Conservation (phyloP, 2,329 filamentous ascomycete species). For the Apiospora kogelbergensis region DNA sequence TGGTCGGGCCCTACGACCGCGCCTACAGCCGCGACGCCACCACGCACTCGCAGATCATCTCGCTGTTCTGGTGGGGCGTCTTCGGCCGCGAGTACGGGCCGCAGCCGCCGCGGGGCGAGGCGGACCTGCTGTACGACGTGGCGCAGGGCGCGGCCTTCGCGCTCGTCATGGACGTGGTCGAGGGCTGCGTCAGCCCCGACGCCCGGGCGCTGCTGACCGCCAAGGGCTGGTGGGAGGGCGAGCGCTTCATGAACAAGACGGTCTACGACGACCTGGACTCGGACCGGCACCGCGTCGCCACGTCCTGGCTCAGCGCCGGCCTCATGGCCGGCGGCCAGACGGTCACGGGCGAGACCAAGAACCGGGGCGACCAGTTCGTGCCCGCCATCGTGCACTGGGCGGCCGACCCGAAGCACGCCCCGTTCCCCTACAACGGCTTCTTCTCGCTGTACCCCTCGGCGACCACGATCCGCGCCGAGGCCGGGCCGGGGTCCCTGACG, state of each 20-base stretch:
- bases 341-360: slow-evolving; percentile 33
- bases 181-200: slow-evolving; percentile 27
- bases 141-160: slow-evolving; percentile 41
- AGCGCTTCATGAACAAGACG: slow-evolving; percentile 35
- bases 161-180: slow-evolving; percentile 35
- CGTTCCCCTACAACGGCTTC: slow-evolving; percentile 39
- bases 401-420: slow-evolving; percentile 36
- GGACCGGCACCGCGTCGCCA: slow-evolving; percentile 31
- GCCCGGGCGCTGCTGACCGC: slow-evolving; percentile 30
- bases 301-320: slow-evolving; percentile 41
- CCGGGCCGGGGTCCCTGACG: slow-evolving; percentile 31
- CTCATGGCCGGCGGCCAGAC: slow-evolving; percentile 43
- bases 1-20: slow-evolving; percentile 37
- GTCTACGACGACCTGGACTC: slow-evolving; percentile 35
- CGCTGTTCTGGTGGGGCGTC: slow-evolving; percentile 42
- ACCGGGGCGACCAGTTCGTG: slow-evolving; percentile 41
- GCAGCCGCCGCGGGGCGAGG: slow-evolving; percentile 36
- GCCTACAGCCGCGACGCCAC: slow-evolving; percentile 41
- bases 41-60: slow-evolving; percentile 39
- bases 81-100: slow-evolving; percentile 39
- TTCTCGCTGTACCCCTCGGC: slow-evolving; percentile 43
- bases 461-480: slow-evolving; percentile 40
- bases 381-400: slow-evolving; percentile 48
- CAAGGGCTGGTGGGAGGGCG: slow-evolving; percentile 32
- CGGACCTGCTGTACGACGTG: slow-evolving; percentile 41